phyloP scores from a whole-genome alignment of 164 flowering plant genomes.

The Hamamelis virginiana region DNA sequence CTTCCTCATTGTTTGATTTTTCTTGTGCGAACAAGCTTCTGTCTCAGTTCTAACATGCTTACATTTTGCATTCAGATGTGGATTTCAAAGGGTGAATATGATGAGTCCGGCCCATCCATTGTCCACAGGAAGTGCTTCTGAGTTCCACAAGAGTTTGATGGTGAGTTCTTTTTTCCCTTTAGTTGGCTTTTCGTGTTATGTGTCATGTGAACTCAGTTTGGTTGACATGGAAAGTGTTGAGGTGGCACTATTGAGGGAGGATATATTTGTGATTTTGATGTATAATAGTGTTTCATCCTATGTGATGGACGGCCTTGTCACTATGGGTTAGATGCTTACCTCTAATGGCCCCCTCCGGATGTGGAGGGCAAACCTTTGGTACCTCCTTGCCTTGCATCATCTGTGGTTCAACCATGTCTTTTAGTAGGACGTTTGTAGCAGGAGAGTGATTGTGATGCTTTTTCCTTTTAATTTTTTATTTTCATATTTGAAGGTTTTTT shows the following conservation, averaged over 20 bases:
- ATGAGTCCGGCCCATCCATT: slow-evolving; percentile 51
- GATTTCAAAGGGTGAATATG: slow-evolving; percentile 54
- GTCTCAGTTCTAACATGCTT: slow-evolving; percentile 4
- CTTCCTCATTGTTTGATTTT: background rate
- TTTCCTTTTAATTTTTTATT: slow-evolving; percentile 10
- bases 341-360: slow-evolving; percentile 10
- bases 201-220: slow-evolving; percentile 29
- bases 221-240: slow-evolving; percentile 21
- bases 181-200: slow-evolving; percentile 37
- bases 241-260: slow-evolving; percentile 17
- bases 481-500: slow-evolving; percentile 13
- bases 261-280: slow-evolving; percentile 15
- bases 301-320: background rate
- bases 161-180: slow-evolving; percentile 30
- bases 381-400: slow-evolving; percentile 11
- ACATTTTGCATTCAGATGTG: slow-evolving; percentile 33
- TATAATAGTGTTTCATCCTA: background rate
- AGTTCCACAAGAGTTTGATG: slow-evolving; percentile 21
- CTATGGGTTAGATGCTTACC: slow-evolving; percentile 1
- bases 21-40: background rate
- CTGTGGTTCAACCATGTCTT: slow-evolving; percentile 21
- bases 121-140: slow-evolving; percentile 57
- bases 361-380: slow-evolving; percentile 9
- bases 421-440: slow-evolving; percentile 25
- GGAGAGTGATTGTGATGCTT: slow-evolving; percentile 29